Evolutionary conservation across 345 rosid species (phyloP).

Genomic region (Eutrema japonicum): DNA sequence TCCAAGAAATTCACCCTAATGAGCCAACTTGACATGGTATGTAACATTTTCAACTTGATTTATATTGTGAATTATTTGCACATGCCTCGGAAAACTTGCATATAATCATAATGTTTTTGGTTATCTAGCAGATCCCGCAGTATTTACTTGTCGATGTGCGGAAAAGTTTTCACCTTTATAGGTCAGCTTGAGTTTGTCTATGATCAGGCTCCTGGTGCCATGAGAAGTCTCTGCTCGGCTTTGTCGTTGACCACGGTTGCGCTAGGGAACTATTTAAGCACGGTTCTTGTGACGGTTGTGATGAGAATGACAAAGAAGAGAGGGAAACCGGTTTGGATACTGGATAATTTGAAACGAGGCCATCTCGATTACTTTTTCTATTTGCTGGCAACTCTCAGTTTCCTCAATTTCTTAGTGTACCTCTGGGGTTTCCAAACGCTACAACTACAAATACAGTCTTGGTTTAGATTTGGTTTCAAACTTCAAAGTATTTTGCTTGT

Average conservation of each 20-base stretch:
- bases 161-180: constrained; percentile 83
- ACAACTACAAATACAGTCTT: constrained; percentile 57
- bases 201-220: constrained; percentile 97
- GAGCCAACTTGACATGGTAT: constrained; percentile 91
- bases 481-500: too few species aligned
- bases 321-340: constrained; percentile 69
- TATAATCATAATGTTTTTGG: constrained; percentile 31
- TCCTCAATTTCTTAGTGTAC: constrained; percentile 68
- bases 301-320: constrained; percentile 65
- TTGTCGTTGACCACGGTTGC: constrained; percentile 77
- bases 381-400: constrained; percentile 70
- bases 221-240: constrained; percentile 91
- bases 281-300: constrained; percentile 68
- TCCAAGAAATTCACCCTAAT: constrained; percentile 30
- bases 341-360: constrained; percentile 74
- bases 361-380: constrained; percentile 92
- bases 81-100: too few species aligned
- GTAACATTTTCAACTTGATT: constrained; percentile 22
- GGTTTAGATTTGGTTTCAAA: too few species aligned
- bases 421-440: constrained; percentile 73
- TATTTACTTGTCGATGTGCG: constrained; percentile 77
- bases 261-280: constrained; percentile 81
- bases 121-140: constrained; percentile 96
- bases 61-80: constrained; percentile 9
- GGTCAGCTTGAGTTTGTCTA: constrained; percentile 88